A percentile compares a stretch with the other conserved stretches of the same genome.
Evolutionary conservation across 495 filamentous ascomycete species (phyloP).

Genomic region (Hypoxylon intermedium): DNA sequence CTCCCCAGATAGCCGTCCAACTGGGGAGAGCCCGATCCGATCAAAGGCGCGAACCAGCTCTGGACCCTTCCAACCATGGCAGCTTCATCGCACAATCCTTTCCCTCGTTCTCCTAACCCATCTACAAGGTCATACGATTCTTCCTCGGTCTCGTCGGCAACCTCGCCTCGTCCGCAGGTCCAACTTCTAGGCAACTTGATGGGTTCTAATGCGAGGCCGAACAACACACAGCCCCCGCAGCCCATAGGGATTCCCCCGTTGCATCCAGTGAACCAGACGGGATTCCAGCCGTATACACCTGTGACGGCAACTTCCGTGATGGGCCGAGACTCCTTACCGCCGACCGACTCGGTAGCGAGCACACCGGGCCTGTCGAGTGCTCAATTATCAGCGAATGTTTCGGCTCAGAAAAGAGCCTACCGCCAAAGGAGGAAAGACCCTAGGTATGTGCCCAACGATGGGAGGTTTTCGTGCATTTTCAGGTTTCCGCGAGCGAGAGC

Average conservation of each 20-base stretch:
- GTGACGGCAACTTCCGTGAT: slow-evolving; percentile 55
- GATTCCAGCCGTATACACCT: slow-evolving; percentile 57
- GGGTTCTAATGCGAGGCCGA: slow-evolving; percentile 48
- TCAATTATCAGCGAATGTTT: slow-evolving; percentile 51
- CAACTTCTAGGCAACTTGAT: slow-evolving; percentile 57
- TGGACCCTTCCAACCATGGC: slow-evolving; percentile 55
- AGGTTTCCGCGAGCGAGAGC: slow-evolving; percentile 1
- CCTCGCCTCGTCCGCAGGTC: slow-evolving; percentile 57
- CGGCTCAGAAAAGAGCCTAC: slow-evolving; percentile 90
- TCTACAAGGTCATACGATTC: slow-evolving; percentile 63
- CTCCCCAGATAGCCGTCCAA: slow-evolving; percentile 46
- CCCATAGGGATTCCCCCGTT: slow-evolving; percentile 54
- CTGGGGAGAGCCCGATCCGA: slow-evolving; percentile 47
- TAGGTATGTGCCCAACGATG: slow-evolving; percentile 34
- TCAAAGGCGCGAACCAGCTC: slow-evolving; percentile 43
- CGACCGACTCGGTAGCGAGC: slow-evolving; percentile 58
- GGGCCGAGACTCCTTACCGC: slow-evolving; percentile 62
- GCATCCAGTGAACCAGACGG: slow-evolving; percentile 46
- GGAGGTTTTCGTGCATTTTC: slow-evolving; percentile 1
- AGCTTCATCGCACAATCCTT: slow-evolving; percentile 59
- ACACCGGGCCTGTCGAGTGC: slow-evolving; percentile 58
- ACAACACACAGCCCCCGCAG: slow-evolving; percentile 48
- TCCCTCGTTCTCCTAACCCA: slow-evolving; percentile 61
- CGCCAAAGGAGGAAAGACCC: slow-evolving; percentile 94
- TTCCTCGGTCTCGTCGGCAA: slow-evolving; percentile 62